Evolutionary conservation across 345 rosid genomes (phyloP), one percentile per base, ranked within the genome.

Genomic region (Cardamine occulta): DNA sequence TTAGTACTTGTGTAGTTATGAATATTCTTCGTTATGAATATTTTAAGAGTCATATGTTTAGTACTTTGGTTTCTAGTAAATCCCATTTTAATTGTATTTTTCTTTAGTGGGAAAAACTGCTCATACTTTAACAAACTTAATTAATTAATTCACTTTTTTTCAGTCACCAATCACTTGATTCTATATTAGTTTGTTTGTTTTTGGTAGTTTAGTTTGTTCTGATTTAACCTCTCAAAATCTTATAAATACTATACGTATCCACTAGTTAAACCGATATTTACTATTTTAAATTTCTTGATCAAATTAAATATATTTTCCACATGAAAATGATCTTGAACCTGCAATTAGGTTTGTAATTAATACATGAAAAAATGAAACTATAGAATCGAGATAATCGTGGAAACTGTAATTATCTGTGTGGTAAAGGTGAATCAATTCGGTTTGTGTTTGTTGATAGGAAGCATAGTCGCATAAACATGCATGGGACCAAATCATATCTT

Each of bases 401-500:
- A 47, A 47, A 17, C 23, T 47, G 23, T 7, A 17, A 47, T 47
- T 47, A 47, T 60, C 24, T 23, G 64, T 24, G 54, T 39, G 40
- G 29, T 21, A 52, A 40, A 53, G 40, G 60, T 55, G 52, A 54
- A 63, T 28, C 37, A 54, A 17, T 63, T 17, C 55, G 29, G 54
- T 14, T 62, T 24, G 34, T 77, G 80, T 70, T 70, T 77, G 80
- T 47, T 56, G 76, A 66, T 70, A 70, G 76, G 76, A 77, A 63
- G 75, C 75, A 76, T 63, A 68, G 49, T 68, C 7, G 74, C 23
- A 44, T 69, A 24, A 54, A 70, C 80, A 61, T 63, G 60, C 35
- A 77, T 64, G 76, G 76, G 80, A 56, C 80, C 80, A 77, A 56
- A 77, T 70, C 72, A 56, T 47, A 55, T 63, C 26, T 55, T 55